Conservation (phyloP, 176 grass and related monocot genomes). For the Musa itinerans region DNA sequence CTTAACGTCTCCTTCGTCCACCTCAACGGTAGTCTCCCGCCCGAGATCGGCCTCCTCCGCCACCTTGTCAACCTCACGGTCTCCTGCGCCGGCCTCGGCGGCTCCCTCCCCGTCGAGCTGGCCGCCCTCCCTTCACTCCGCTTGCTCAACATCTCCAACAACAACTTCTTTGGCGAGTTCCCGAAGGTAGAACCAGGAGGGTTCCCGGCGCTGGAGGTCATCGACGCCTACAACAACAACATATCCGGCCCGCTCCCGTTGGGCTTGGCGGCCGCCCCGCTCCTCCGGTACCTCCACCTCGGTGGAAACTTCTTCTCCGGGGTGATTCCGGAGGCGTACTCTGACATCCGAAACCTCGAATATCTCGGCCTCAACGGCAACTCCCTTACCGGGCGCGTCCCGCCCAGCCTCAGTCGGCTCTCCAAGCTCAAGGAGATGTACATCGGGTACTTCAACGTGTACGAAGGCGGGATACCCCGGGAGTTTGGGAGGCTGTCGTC, state of each 20-base stretch:
- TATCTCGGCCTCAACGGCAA: slow-evolving; percentile 92
- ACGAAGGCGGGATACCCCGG: slow-evolving; percentile 54
- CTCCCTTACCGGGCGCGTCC: slow-evolving; percentile 35
- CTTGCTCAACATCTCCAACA: slow-evolving; percentile 76
- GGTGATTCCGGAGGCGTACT: slow-evolving; percentile 44
- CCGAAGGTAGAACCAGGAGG: neutral
- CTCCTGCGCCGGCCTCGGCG: slow-evolving; percentile 35
- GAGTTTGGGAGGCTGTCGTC: slow-evolving; percentile 40
- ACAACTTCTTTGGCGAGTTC: slow-evolving; percentile 49
- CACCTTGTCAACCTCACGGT: slow-evolving; percentile 62
- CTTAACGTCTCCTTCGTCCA: slow-evolving; percentile 46
- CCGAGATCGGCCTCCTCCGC: slow-evolving; percentile 44
- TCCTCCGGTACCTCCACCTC: slow-evolving; percentile 54
- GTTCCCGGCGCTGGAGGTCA: slow-evolving; percentile 40
- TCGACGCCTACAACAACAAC: slow-evolving; percentile 93
- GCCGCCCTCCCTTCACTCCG: slow-evolving; percentile 36
- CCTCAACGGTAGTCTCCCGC: slow-evolving; percentile 32
- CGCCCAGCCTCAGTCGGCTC: slow-evolving; percentile 28
- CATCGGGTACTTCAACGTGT: slow-evolving; percentile 64
- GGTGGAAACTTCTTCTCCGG: slow-evolving; percentile 89
- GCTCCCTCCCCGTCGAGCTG: slow-evolving; percentile 23
- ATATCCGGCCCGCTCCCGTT: slow-evolving; percentile 49
- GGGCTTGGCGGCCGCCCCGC: neutral
- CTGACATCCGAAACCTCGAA: slow-evolving; percentile 31
- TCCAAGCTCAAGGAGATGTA: slow-evolving; percentile 34